These are phyloP conservation scores for Calonectria crousiana DNA, from an alignment of 2,329 filamentous ascomycete species.

Conservation along the genomic window DNA sequence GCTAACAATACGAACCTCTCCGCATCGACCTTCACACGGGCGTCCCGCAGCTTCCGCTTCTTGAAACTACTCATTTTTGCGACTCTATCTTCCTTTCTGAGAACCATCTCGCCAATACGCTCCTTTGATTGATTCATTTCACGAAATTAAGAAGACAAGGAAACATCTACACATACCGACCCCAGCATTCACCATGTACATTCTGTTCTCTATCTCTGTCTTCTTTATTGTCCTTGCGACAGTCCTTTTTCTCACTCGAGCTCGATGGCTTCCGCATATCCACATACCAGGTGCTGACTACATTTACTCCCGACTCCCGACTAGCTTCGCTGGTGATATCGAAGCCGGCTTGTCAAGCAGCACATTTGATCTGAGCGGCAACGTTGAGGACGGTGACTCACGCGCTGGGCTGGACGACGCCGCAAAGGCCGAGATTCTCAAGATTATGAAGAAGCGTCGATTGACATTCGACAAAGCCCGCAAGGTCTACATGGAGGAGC, in stretches of 20 bases:
- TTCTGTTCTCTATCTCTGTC: slow-evolving; percentile 83
- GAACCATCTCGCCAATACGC: neutral
- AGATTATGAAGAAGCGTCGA: slow-evolving; percentile 88
- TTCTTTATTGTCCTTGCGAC: slow-evolving; percentile 79
- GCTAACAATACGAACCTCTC: slow-evolving; percentile 1
- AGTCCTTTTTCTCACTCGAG: slow-evolving; percentile 83
- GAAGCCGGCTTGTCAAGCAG: slow-evolving; percentile 87
- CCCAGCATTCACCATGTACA: slow-evolving; percentile 74
- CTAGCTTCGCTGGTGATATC: slow-evolving; percentile 84
- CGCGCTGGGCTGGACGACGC: slow-evolving; percentile 84
- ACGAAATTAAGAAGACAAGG: neutral
- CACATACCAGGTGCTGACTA: slow-evolving; percentile 69
- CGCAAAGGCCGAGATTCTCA: slow-evolving; percentile 84
- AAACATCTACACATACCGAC: neutral
- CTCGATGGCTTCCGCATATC: slow-evolving; percentile 79
- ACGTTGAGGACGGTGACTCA: slow-evolving; percentile 82
- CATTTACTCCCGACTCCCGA: slow-evolving; percentile 82
- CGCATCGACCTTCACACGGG: neutral
- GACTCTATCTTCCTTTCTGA: neutral
- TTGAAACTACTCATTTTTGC: neutral
- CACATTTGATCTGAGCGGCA: slow-evolving; percentile 85
- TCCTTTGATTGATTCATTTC: neutral
- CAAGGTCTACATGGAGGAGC: slow-evolving; percentile 84
- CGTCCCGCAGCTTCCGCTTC: slow-evolving; percentile 25
- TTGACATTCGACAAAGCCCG: slow-evolving; percentile 93